These are phyloP conservation scores for Ichthyophthirius multifiliis DNA, from an alignment of 169 alveolate species.

Conservation along the genomic window DNA sequence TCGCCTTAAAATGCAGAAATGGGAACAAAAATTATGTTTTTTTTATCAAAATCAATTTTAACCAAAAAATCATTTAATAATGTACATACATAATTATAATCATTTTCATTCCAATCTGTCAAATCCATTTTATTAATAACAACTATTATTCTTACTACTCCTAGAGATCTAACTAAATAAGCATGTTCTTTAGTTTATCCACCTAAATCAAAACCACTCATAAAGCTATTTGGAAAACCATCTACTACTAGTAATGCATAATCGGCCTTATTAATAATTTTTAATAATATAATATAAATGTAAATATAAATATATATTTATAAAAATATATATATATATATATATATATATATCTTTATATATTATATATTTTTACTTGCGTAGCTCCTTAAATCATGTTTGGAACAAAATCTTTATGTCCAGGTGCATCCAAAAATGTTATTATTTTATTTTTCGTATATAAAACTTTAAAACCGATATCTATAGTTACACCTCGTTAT, in stretches of 20 bases:
- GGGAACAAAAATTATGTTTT: slow-evolving; percentile 54
- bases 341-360: background rate
- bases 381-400: slow-evolving; percentile 79
- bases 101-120: slow-evolving; percentile 63
- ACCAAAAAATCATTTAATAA: slow-evolving; percentile 13
- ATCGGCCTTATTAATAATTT: too few relatives aligned
- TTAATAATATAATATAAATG: background rate
- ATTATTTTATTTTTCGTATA: slow-evolving; percentile 45
- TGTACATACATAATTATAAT: slow-evolving; percentile 38
- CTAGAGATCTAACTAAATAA: slow-evolving; percentile 65
- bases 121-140: slow-evolving; percentile 75
- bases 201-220: slow-evolving; percentile 65
- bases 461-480: slow-evolving; percentile 56
- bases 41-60: slow-evolving; percentile 47
- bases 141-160: slow-evolving; percentile 59
- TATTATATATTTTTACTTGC: too few relatives aligned
- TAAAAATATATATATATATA: background rate
- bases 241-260: slow-evolving; percentile 70
- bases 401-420: slow-evolving; percentile 77
- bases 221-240: slow-evolving; percentile 50
- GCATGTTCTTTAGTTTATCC: slow-evolving; percentile 75
- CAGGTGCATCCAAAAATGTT: slow-evolving; percentile 77
- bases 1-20: slow-evolving; percentile 67
- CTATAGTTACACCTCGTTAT: slow-evolving; percentile 76
- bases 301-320: background rate